phyloP scores from a whole-genome alignment of 129 eudicot genomes.

The Lonicera japonica region DNA sequence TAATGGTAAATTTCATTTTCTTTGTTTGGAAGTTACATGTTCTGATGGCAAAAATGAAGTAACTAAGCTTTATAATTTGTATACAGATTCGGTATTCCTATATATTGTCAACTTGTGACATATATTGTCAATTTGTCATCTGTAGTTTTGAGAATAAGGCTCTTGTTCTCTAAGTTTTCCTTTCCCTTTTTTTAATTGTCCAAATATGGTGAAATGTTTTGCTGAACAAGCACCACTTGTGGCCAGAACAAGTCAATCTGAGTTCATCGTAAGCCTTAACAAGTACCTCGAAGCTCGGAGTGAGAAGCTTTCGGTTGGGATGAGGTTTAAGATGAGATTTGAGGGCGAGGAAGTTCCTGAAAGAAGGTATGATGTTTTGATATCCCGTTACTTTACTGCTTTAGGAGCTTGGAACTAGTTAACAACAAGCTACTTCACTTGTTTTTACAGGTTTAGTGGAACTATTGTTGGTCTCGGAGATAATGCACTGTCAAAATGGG shows the following conservation, averaged over 20 bases:
- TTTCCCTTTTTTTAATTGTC: neutral
- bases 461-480: slow-evolving; percentile 89
- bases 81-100: neutral
- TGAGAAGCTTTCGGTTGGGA: slow-evolving; percentile 74
- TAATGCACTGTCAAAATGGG: slow-evolving; percentile 65
- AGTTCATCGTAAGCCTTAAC: slow-evolving; percentile 79
- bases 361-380: slow-evolving; percentile 54
- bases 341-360: slow-evolving; percentile 95
- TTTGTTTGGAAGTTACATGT: neutral
- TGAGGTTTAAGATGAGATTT: slow-evolving; percentile 88
- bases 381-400: slow-evolving; percentile 5
- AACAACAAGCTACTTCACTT: slow-evolving; percentile 5
- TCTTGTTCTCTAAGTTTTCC: neutral
- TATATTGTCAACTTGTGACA: no score
- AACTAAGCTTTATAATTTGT: neutral
- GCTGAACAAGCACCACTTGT: slow-evolving; percentile 21
- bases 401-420: slow-evolving; percentile 6
- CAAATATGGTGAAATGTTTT: neutral
- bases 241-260: slow-evolving; percentile 83
- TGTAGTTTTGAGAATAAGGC: neutral
- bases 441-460: slow-evolving; percentile 78
- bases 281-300: slow-evolving; percentile 79
- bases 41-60: neutral
- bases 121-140: no score
- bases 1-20: neutral